Evolutionary conservation across 805 yeast genomes (phyloP), one percentile per base, ranked within the genome.

Genomic region (Candida vaughaniae): DNA sequence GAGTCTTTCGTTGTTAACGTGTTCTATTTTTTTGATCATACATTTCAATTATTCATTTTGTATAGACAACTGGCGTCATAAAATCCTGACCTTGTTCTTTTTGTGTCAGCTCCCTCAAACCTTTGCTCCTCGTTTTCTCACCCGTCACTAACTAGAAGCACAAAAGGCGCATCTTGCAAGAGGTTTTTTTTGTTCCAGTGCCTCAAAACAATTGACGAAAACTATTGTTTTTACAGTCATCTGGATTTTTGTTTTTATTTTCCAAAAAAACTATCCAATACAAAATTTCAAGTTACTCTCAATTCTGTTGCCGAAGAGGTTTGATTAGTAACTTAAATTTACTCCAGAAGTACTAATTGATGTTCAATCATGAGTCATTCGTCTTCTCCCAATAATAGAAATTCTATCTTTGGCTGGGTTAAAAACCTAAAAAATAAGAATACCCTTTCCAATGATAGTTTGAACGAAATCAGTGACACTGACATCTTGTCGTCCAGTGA

Each of bases 371-470:
- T 65, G 71, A 62, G 62, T 46, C 69, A 62, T 33, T 55, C 63
- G 29, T 55, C 53, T 49, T 56, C 71, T 7, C 69, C 71, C 4
- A 61, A 58, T 31, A 64, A 62, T 46, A 53, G 71, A 39, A 55
- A 50, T 43, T 58, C 69, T 17, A 57, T 68, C 20, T 58, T 68
- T 43, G 74, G 72, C 10, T 68, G 74, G 74, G 73, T 68, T 35
- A 68, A 66, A 48, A 64, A 58, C 46, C 55, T 68, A 44, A 68
- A 68, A 47, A 54, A 62, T 31, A 59, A 62, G 33, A 60, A 58
- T 31, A 43, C 63, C 23, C 43, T 58, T 36, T 62, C 67, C 36
- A 63, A 54, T 42, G 74, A 68, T 20, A 58, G 66, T 36, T 53
- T 66, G 36, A 58, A 67, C 43, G 71, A 66, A 39, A 46, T 60